These are phyloP conservation scores for Chlamydomonas asymmetrica DNA, from an alignment of 139 green algal genomes.

Conservation along the genomic window DNA sequence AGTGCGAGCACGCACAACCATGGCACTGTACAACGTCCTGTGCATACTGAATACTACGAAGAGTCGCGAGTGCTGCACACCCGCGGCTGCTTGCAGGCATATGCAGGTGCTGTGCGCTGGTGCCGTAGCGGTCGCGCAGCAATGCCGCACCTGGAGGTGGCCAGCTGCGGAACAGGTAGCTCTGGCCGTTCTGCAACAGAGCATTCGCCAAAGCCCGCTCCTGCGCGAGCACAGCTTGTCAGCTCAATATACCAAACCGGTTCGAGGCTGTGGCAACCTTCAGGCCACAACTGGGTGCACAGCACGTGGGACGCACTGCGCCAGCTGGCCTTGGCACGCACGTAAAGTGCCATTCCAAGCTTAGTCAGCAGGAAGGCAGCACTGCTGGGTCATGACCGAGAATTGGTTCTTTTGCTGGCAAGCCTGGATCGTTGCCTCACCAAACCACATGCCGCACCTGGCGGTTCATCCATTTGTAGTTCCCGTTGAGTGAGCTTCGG, in stretches of 20 bases:
- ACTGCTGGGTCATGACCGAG: neutral
- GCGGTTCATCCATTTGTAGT: constrained; percentile 25
- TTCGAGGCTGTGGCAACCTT: neutral
- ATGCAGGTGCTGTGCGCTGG: too few relatives aligned
- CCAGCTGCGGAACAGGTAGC: constrained; percentile 52
- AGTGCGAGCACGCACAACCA: neutral
- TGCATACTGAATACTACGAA: too few relatives aligned
- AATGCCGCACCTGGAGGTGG: constrained; percentile 37
- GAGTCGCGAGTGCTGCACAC: neutral
- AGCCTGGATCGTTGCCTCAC: too few relatives aligned
- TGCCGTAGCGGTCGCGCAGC: too few relatives aligned
- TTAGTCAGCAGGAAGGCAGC: neutral
- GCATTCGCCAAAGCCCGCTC: constrained; percentile 30
- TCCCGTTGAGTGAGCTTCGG: constrained; percentile 19
- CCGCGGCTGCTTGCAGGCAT: neutral
- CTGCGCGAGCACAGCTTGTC: constrained; percentile 12
- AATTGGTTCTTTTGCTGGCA: too few relatives aligned
- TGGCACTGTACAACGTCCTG: neutral
- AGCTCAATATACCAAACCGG: neutral
- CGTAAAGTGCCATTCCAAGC: neutral
- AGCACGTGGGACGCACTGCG: neutral
- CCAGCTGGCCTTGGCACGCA: neutral
- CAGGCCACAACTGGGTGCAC: neutral
- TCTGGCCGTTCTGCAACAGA: constrained; percentile 42
- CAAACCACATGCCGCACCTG: constrained; percentile 18